These are phyloP conservation scores for Pisolithus sp. DNA, from an alignment of 768 basidiomycete species.

Conservation along the genomic window DNA sequence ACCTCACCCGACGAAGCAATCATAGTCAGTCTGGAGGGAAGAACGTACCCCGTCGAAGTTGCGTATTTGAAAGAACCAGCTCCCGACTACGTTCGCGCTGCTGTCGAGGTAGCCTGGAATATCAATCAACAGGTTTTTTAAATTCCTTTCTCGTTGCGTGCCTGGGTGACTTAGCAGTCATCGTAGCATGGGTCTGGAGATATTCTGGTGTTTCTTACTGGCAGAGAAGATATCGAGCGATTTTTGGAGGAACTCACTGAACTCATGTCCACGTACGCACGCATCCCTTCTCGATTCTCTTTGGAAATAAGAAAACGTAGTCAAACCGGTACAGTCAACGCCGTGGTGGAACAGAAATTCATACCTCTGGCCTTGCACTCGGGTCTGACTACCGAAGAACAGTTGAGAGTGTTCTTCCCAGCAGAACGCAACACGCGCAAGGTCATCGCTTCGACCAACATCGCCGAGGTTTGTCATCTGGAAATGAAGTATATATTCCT, in stretches of 20 bases:
- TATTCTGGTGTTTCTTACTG: slow-evolving; percentile 90
- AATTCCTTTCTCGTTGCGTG: not conserved
- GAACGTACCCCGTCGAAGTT: slow-evolving; percentile 92
- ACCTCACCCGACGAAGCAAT: slow-evolving; percentile 62
- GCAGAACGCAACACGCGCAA: slow-evolving; percentile 75
- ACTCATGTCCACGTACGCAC: slow-evolving; percentile 58
- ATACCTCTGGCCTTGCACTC: slow-evolving; percentile 79
- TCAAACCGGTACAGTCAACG: slow-evolving; percentile 36
- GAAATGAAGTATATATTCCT: not conserved
- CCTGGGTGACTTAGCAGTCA: not conserved
- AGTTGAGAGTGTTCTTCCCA: slow-evolving; percentile 77
- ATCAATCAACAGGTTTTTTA: slow-evolving; percentile 65
- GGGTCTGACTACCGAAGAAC: slow-evolving; percentile 82
- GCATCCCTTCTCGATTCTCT: not conserved
- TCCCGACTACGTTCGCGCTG: slow-evolving; percentile 74
- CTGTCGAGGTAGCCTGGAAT: slow-evolving; percentile 79
- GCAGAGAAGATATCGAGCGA: slow-evolving; percentile 92
- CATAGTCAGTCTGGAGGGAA: slow-evolving; percentile 87
- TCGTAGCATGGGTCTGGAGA: slow-evolving; percentile 77
- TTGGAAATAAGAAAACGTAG: slow-evolving; percentile 1
- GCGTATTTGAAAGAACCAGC: slow-evolving; percentile 77
- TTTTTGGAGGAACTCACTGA: slow-evolving; percentile 79
- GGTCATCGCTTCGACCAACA: slow-evolving; percentile 90
- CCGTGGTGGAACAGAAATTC: slow-evolving; percentile 48
- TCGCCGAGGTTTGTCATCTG: slow-evolving; percentile 68